Conservation (phyloP, 179 eudicot genomes). For the Spergularia azorica region DNA sequence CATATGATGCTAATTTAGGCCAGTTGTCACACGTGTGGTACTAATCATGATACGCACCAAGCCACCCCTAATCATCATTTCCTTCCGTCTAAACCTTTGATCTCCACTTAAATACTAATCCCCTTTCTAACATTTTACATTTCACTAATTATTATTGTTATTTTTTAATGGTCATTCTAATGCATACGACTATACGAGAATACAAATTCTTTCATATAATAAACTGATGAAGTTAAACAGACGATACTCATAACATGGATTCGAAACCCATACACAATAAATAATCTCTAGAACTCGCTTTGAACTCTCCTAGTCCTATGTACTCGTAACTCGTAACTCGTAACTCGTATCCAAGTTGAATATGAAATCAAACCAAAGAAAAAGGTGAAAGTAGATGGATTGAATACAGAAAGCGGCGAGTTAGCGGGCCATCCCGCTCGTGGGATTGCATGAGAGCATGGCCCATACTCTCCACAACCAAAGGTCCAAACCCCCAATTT, state of each 20-base stretch:
- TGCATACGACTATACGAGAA: too few species aligned
- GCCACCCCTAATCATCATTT: constrained; percentile 49
- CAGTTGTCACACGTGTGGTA: constrained; percentile 81
- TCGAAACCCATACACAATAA: too few species aligned
- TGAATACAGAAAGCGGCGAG: constrained; percentile 7
- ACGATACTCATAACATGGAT: too few species aligned
- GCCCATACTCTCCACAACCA: constrained; percentile 42
- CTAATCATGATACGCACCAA: constrained; percentile 59
- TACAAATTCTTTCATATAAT: too few species aligned
- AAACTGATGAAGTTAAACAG: too few species aligned
- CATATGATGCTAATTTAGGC: constrained; percentile 24
- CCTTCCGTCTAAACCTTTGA: constrained; percentile 24
- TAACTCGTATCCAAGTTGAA: too few species aligned
- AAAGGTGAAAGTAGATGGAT: not conserved
- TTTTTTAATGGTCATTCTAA: not conserved
- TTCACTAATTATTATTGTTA: not conserved
- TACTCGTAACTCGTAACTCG: too few species aligned
- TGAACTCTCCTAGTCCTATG: too few species aligned
- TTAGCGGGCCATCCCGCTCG: constrained; percentile 65
- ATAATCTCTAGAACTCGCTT: too few species aligned
- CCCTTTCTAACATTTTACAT: not conserved
- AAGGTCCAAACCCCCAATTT: constrained; percentile 24
- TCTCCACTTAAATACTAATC: constrained; percentile 24
- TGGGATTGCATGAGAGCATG: constrained; percentile 54
- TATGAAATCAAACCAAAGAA: not conserved